Evolutionary conservation across 768 basidiomycete species (phyloP).

Genomic region (Clavulina sp.): DNA sequence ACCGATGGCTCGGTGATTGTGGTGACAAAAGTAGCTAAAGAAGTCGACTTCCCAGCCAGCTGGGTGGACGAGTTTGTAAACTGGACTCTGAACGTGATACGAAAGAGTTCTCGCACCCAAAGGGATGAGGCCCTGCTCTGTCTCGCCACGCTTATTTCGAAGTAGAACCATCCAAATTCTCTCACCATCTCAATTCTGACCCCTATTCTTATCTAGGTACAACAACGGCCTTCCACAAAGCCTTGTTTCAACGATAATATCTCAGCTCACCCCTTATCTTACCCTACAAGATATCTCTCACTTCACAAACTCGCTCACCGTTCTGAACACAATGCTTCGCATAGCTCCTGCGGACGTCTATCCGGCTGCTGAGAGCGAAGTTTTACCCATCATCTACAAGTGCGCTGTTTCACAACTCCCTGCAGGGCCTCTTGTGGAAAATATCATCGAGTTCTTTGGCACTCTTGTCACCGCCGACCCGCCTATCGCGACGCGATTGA

Average conservation of each 20-base stretch:
- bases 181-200: background rate
- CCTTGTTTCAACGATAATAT: conserved; percentile 44
- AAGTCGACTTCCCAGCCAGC: conserved; percentile 46
- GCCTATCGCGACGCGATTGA: conserved; percentile 65
- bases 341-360: conserved; percentile 49
- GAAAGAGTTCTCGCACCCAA: conserved; percentile 60
- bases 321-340: conserved; percentile 50
- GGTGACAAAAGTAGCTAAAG: conserved; percentile 61
- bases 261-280: conserved; percentile 61
- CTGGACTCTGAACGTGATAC: conserved; percentile 56
- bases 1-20: conserved; percentile 64
- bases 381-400: conserved; percentile 44
- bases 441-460: conserved; percentile 64
- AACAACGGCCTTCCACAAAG: conserved; percentile 31
- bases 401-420: conserved; percentile 67
- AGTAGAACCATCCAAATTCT: too few species aligned
- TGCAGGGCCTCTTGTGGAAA: conserved; percentile 60
- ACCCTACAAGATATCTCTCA: conserved; percentile 60
- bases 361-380: conserved; percentile 56
- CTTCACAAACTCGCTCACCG: conserved; percentile 50
- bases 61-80: conserved; percentile 74
- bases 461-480: conserved; percentile 69
- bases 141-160: conserved; percentile 51
- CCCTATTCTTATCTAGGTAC: conserved; percentile 22
- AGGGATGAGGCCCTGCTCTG: conserved; percentile 69